Base-by-base conservation (phyloP, 768 basidiomycete species). In the Mycena crocata region DNA sequence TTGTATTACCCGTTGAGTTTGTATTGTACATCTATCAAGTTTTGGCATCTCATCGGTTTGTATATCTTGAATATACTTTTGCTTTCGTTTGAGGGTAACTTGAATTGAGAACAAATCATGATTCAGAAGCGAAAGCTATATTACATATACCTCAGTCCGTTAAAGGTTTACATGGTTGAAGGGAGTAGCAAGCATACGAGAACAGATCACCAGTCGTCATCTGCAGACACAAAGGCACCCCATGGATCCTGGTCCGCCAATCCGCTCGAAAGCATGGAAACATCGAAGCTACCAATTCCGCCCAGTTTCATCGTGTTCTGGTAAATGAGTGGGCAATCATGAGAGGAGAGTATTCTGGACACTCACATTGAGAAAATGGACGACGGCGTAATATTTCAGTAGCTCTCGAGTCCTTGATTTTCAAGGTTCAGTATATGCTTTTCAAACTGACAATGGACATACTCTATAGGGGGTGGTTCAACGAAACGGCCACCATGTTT, bases 181-280 rank as follows among this genome's bases (percentile, higher is more conserved):
- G 28, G 46, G 8, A 6, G 23, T 48, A 48, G 23, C 28, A 48
- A 5, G 17, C 46, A 48, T 24, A 48, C 15, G 17, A 23, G 39
- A 39, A 90, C 91, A 75, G 96, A 93, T 69, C 94, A 87, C 97
- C 96, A 99, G 39, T 65, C 57, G 17, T 19, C 32, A 51, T 44
- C 57, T 14, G 52, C 64, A 30, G 58, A 48, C 17, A 54, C 42
- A 23, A 65, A 46, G 19, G 48, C 57, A 26, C 45, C 17, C 64
- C 64, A 65, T 21, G 44, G 40, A 50, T 65, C 35, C 10, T 50
- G 21, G 6, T 35, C 24, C n/a, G 24, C n/a, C 2, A 52, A 46
- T n/a, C 28, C 23, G 21, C 19, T 14, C 32, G 64, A 26, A 31
- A 52, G 42, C 50, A 28, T 14, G 42, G 64, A 58, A 45, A 65